These are phyloP conservation scores for Trametes hirsuta DNA, from an alignment of 1,284 basidiomycete genomes.

Conservation along the genomic window DNA sequence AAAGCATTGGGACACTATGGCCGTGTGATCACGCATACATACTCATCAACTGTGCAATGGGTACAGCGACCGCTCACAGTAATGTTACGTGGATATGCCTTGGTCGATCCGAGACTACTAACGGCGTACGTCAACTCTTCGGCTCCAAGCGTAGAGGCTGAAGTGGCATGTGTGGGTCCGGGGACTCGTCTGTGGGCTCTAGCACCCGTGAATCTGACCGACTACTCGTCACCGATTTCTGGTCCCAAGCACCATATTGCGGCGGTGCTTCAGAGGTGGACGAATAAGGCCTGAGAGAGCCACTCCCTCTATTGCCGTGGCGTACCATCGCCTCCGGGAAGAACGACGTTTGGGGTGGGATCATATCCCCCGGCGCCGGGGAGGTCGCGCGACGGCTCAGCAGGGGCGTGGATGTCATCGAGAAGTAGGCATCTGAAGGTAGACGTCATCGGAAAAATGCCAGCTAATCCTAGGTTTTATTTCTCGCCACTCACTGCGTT, in stretches of 20 bases:
- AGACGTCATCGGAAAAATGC: neutral
- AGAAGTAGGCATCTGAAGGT: neutral
- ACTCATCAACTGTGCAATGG: no score
- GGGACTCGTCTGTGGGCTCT: neutral
- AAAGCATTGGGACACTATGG: no score
- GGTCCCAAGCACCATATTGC: neutral
- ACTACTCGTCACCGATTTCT: neutral
- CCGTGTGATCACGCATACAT: no score
- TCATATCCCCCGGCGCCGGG: neutral
- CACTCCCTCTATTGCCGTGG: neutral
- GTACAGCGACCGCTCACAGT: neutral
- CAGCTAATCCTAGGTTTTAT: neutral
- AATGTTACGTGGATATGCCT: neutral
- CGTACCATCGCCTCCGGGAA: conserved; percentile 1
- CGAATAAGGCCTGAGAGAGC: neutral
- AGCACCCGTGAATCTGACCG: conserved; percentile 2
- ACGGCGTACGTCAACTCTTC: neutral
- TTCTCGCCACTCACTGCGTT: neutral
- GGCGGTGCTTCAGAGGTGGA: neutral
- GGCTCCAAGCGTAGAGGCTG: conserved; percentile 1
- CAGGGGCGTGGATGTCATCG: neutral
- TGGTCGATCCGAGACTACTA: no score
- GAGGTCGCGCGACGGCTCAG: neutral
- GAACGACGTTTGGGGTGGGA: neutral
- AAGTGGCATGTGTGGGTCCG: conserved; percentile 4